Evolutionary conservation across 768 basidiomycete genomes (phyloP), one percentile per base, ranked within the genome.

Genomic region (Guyanaporus albipodus): DNA sequence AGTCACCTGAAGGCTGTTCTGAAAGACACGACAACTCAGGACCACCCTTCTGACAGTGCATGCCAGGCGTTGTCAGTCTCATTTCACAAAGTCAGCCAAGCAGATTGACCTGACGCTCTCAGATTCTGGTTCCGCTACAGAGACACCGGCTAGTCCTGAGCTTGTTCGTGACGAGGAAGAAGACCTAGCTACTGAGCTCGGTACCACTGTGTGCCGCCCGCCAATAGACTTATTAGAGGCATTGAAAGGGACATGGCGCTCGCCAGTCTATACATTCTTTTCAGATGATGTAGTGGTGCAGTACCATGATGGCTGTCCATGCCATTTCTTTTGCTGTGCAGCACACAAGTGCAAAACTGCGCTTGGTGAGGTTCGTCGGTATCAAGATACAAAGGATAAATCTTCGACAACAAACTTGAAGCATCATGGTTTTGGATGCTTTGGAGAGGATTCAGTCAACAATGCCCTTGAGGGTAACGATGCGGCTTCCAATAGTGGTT

Each of bases 371-470:
- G 46, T 46, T 1, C 18, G 46, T 2, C 27, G 34, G 10, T 50
- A 37, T 18, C 44, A 46, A n/a, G 35, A 42, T 8, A 23, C 24
- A 2, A 24, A 32, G 12, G 44, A 50, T 28, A 26, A 46, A 4
- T 29, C 49, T 0, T 50, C 39, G 1, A 45, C 44, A 2, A 24
- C 39, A 0, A 50, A 50, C 8, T 29, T 45, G 4, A 46, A 42
- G 44, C 27, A 42, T 18, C 49, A 46, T 24, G 49, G 44, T 2
- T 14, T 46, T 3, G 28, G 17, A 2, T 45, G 44, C 24, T 46
- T 22, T 6, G 40, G 40, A 1, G 23, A 48, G 11, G 39, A 48
- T 7, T 33, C 41, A 15, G 47, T 43, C 19, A 15, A 38, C 7
- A 32, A 19, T 26, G 23, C 14, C 4, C 8, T 34, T 9, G 9